These are phyloP conservation scores for Aspergillus quadrilineatus DNA, from an alignment of 2,329 filamentous ascomycete species.

Conservation along the genomic window DNA sequence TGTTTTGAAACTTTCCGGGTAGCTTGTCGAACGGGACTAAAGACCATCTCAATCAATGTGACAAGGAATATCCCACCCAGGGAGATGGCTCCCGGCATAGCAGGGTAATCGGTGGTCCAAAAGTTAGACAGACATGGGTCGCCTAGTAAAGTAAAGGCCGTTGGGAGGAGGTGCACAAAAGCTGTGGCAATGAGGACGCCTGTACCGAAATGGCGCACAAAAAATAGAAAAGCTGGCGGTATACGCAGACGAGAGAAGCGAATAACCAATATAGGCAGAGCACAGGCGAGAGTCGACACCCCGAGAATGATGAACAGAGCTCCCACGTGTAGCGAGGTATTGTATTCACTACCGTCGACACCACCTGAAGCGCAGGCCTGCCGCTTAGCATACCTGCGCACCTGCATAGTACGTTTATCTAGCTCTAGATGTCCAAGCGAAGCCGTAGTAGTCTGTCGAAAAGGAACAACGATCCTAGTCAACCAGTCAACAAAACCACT, in stretches of 20 bases:
- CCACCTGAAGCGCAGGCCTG: slow-evolving; percentile 30
- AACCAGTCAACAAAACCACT: slow-evolving; percentile 17
- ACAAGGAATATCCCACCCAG: slow-evolving; percentile 47
- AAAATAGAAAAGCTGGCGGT: slow-evolving; percentile 46
- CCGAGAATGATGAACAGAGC: slow-evolving; percentile 63
- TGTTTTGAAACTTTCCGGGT: slow-evolving; percentile 19
- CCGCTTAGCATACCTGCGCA: slow-evolving; percentile 15
- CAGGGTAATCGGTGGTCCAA: slow-evolving; percentile 48
- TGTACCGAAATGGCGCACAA: slow-evolving; percentile 72
- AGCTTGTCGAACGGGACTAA: slow-evolving; percentile 40
- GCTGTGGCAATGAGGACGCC: slow-evolving; percentile 84
- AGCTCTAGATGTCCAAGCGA: background rate
- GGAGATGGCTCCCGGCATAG: slow-evolving; percentile 51
- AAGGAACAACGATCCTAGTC: background rate
- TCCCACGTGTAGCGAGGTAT: slow-evolving; percentile 63
- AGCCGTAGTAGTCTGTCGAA: background rate
- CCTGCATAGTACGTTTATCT: background rate
- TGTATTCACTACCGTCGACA: slow-evolving; percentile 47
- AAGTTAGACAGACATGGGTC: slow-evolving; percentile 55
- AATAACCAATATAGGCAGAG: slow-evolving; percentile 64
- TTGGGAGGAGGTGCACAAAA: slow-evolving; percentile 74
- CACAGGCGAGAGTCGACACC: slow-evolving; percentile 58
- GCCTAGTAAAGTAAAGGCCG: slow-evolving; percentile 53
- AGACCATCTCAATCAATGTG: slow-evolving; percentile 58
- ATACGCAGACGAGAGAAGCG: slow-evolving; percentile 58